Evolutionary conservation across 1,284 basidiomycete species (phyloP), one percentile per base, ranked within the genome.

Genomic region (Boletus smithii): DNA sequence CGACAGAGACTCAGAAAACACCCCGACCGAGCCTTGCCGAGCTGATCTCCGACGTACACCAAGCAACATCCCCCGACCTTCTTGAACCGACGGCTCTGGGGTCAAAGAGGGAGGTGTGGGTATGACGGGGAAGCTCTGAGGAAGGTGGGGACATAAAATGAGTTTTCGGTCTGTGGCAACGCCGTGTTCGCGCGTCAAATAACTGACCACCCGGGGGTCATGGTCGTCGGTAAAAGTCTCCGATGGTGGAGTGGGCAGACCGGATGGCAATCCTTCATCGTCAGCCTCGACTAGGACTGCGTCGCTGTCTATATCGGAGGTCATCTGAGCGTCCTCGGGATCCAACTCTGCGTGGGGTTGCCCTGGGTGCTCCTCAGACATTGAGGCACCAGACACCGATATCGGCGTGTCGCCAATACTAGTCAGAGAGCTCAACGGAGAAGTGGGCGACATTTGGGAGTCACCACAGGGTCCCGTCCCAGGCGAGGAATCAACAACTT

Each of bases 171-270:
- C 22, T 6, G 3, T 33, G 24, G 17, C 7, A 18, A 11, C 18
- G 8, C 7, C 22, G 11, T 18, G 5, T 30, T 36, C 18, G 14
- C 10, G 23, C 16, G 22, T 26, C 37, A 16, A 16, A 24, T 7
- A 22, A 37, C 23, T 24, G 33, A 18, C 31, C 10, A 22, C 8
- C 23, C 8, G 16, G 4, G 23, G 20, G 5, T 44, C 55, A 9
- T 5, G 31, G 3, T 42, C 31, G 10, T 42, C 29, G 1, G 4
- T 8, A 24, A 17, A 32, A 1, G 17, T 23, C 8, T 49, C 56
- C 2, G 30, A 40, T 14, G 44, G 41, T 3, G 48, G 42, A 11
- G 50, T 59, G 8, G 48, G 44, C 16, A 54, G 45, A 39, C 43
- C 10, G 1, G 53, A 46, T 14, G 38, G 23, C 10, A 36, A 24